Percentiles rank a stretch among this genome's conserved stretches.
Evolutionary conservation across 2,329 filamentous ascomycete genomes (phyloP).

Genomic region (Pseudogymnoascus destructans): DNA sequence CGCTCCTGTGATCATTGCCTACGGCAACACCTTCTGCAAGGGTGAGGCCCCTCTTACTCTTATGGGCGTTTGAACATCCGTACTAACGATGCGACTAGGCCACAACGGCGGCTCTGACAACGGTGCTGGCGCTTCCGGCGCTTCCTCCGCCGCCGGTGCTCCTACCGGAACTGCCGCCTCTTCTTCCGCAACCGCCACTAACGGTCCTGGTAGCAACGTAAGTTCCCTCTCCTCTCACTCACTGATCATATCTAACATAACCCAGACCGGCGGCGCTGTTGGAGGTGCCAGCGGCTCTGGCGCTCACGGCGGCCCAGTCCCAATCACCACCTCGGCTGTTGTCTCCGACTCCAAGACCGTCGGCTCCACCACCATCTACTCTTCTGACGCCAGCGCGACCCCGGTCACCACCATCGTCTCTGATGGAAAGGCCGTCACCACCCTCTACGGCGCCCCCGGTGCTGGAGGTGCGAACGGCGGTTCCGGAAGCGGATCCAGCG

Average conservation of each 20-base stretch:
- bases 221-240: not conserved
- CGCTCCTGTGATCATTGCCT: conserved; percentile 22
- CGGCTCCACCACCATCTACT: conserved; percentile 11
- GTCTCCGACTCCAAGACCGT: conserved; percentile 8
- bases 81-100: not conserved
- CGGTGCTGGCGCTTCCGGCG: not conserved
- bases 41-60: not conserved
- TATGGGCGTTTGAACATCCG: not conserved
- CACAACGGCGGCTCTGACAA: not conserved
- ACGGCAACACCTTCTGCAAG: conserved; percentile 21
- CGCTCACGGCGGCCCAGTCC: not conserved
- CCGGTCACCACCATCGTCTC: not conserved
- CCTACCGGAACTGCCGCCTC: not conserved
- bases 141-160: not conserved
- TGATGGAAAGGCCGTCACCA: not conserved
- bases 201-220: not conserved
- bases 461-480: not conserved
- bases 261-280: not conserved
- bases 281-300: not conserved
- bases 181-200: not conserved
- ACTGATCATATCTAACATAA: not conserved
- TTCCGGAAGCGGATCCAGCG: not conserved
- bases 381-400: conserved; percentile 1
- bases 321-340: conserved; percentile 4
- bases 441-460: not conserved